Evolutionary conservation across 2,329 filamentous ascomycete species (phyloP).

Genomic region (Clarireedia paspali): DNA sequence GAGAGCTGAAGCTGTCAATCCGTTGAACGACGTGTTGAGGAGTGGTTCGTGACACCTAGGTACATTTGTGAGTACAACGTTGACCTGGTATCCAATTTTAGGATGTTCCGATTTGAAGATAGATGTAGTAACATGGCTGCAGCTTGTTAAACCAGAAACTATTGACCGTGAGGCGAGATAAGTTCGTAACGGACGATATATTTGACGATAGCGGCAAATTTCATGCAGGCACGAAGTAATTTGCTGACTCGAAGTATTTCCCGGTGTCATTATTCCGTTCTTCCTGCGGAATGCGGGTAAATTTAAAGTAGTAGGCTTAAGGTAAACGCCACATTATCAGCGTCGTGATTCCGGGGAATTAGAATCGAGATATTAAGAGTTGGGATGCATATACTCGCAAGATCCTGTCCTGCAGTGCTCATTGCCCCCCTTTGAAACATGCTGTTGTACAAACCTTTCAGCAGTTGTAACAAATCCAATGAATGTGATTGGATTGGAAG

Average conservation of each 20-base stretch:
- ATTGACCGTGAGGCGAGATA: no score
- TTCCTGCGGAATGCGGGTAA: background rate
- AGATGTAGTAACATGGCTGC: background rate
- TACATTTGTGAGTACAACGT: background rate
- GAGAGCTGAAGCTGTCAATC: background rate
- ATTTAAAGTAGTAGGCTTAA: background rate
- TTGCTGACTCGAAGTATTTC: background rate
- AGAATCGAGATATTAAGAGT: background rate
- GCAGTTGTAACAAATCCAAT: background rate
- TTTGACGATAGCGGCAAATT: background rate
- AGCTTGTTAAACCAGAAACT: background rate
- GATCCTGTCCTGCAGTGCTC: background rate
- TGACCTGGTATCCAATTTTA: background rate
- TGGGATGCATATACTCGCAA: no score
- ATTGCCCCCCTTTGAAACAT: background rate
- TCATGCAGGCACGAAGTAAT: background rate
- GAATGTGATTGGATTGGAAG: background rate
- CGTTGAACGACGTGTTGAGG: background rate
- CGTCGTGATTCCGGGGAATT: background rate
- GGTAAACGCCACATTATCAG: background rate
- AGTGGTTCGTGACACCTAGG: background rate
- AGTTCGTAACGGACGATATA: no score
- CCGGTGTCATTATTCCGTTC: background rate
- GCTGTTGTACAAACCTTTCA: background rate
- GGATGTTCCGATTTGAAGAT: background rate